Evolutionary conservation across 495 filamentous ascomycete genomes (phyloP), one percentile per base, ranked within the genome.

Genomic region (Neurospora tetrasperma): DNA sequence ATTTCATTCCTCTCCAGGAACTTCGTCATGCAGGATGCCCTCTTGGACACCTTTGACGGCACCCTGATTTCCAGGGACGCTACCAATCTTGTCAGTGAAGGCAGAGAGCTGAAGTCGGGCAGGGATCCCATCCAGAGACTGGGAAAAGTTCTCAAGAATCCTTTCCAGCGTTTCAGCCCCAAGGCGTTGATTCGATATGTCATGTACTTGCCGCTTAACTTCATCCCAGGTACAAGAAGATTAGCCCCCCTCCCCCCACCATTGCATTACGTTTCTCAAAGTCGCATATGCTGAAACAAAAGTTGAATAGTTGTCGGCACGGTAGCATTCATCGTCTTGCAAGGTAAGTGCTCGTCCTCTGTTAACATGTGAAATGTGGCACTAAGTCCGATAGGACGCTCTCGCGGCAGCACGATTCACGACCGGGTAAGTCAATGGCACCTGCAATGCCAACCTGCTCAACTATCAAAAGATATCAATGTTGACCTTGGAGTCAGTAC

Each of bases 1-100:
- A 90, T 94, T 48, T 91, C 87, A 46, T 76, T 94, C 54, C 76
- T 97, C 42, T 89, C 92, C 20, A 89, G 90, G 70, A 90, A 88
- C 44, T 95, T 93, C 73, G 78, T 97, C 71, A 86, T 96, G 31
- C 88, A 92, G 70, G 92, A 93, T 54, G 90, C 92, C 0, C 85
- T 98, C 7, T 83, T 96, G 31, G 94, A 99, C 79, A 96, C 93
- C 4, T 99, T 99, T 75, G 96, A 99, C 78, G 93, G 91, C 16
- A 91, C 92, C 0, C 83, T 95, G 11, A 73, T 94, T 0, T 82
- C 86, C 10, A 84, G 83, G 46, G 85, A 86, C 27, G 82, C 85
- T 78, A 88, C 77, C 16, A 79, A 69, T 72, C 82, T 97, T 2
- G 89, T 99, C 9, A 82, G 85, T 0, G 86, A 90, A 68, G 92